Evolutionary conservation across 73 alveolate genomes (phyloP), one percentile per base, ranked within the genome.

Genomic region (Effrenium voratum): DNA sequence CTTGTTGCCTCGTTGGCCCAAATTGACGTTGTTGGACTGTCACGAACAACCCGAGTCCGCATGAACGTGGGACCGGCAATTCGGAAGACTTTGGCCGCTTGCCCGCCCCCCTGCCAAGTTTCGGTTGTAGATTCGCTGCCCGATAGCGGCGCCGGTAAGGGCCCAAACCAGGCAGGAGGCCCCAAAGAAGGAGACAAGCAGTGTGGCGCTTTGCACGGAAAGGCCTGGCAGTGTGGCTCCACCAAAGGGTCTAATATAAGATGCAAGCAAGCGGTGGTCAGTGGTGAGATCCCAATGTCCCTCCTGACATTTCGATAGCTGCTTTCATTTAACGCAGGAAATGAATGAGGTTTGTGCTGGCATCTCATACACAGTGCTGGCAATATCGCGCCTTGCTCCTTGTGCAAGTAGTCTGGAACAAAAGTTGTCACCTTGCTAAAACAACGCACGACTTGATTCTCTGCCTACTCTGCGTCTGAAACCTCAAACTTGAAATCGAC

Each of bases 151-250:
- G 24, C 96, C 96, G 6, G 40, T 30, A 32, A 90, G 79, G 46
- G 96, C 96, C 96, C 96, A 90, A 41, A 90, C 44, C 55, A 90
- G 55, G 55, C 96, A 90, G 75, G 73, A 41, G 49, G 96, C 96
- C 13, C 96, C 96, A 44, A 90, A 90, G 96, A 90, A 90, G 87
- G 96, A 90, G 24, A 90, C 96, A 86, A 90, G 5, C 34, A 90
- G 45, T 40, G 96, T 90, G 96, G 96, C 96, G 55, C 70, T 55
- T 34, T 90, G 87, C 96, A 90, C 96, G 12, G 96, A 90, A 41
- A 90, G 50, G 40, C 96, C 96, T 90, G 87, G 66, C 68, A 26
- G 36, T 12, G 77, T 63, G 8, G n/a, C 40, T 8, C 26, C 40
- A 8, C 26, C 26, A 10, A 63, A 63, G 12, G 26, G 5, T 5